Percentiles rank a stretch among this genome's conserved stretches.
These are phyloP conservation scores for Oryza officinalis DNA, from an alignment of 176 grass and related monocot species.

Conservation along the genomic window DNA sequence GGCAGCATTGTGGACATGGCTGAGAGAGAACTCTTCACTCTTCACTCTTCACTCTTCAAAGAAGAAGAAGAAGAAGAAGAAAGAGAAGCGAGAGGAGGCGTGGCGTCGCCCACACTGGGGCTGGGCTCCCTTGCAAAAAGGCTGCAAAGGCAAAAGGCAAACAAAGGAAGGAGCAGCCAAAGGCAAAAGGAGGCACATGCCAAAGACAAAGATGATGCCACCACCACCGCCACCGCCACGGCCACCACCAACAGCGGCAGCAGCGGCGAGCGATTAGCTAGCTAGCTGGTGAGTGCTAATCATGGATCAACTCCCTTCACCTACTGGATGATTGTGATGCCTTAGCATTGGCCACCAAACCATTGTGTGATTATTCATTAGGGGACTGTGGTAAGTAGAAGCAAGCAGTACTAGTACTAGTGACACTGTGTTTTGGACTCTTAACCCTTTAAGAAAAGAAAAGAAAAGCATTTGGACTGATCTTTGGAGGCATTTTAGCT, in stretches of 20 bases:
- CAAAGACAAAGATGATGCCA: background rate
- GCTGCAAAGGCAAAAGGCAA: conserved; percentile 51
- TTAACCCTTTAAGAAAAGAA: background rate
- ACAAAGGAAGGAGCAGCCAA: background rate
- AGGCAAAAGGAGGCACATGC: conserved; percentile 17
- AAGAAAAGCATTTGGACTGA: background rate
- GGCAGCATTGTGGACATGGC: conserved; percentile 57
- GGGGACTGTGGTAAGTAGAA: background rate
- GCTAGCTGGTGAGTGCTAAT: conserved; percentile 23
- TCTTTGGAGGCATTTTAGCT: background rate
- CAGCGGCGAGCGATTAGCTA: background rate
- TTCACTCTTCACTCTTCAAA: background rate
- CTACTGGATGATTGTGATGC: background rate
- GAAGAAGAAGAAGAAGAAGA: background rate
- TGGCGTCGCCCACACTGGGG: conserved; percentile 19
- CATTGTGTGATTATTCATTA: background rate
- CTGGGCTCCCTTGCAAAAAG: conserved; percentile 25
- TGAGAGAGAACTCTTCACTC: background rate
- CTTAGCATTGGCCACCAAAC: background rate
- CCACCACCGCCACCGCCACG: background rate
- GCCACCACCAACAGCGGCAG: background rate
- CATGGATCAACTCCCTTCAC: background rate
- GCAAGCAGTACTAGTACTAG: background rate
- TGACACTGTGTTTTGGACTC: background rate
- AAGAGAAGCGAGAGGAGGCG: background rate